Conservation (phyloP, 768 basidiomycete genomes). For the Lactifluus pinguis region DNA sequence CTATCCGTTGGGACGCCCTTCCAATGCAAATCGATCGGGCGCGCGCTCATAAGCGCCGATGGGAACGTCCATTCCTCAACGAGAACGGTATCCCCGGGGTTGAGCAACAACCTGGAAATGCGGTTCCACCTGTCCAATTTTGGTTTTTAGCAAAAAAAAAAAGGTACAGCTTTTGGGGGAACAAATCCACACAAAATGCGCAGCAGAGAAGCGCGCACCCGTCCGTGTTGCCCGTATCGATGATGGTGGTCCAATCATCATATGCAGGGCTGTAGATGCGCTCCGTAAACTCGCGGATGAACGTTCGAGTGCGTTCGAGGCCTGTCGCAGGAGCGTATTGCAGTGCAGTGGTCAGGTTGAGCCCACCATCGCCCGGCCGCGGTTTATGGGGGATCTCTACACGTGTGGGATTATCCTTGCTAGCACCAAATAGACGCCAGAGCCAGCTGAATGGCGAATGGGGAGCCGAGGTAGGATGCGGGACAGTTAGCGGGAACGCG, state of each 20-base stretch:
- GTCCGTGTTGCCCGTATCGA: conserved; percentile 66
- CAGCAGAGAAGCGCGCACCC: conserved; percentile 26
- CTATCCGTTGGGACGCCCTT: conserved; percentile 61
- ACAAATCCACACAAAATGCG: no score
- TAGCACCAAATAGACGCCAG: conserved; percentile 42
- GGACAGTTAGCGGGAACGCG: conserved; percentile 35
- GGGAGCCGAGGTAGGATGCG: conserved; percentile 16
- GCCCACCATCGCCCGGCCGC: conserved; percentile 30
- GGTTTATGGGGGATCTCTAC: conserved; percentile 58
- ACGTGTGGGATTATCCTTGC: conserved; percentile 34
- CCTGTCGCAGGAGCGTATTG: conserved; percentile 59
- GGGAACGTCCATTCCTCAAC: conserved; percentile 74
- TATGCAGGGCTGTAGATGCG: conserved; percentile 53
- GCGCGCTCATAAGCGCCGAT: conserved; percentile 33
- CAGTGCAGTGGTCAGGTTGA: conserved; percentile 56
- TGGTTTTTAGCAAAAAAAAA: background rate
- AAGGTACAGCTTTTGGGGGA: background rate
- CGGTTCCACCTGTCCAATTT: conserved; percentile 40
- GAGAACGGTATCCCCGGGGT: conserved; percentile 52
- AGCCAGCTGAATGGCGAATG: conserved; percentile 44
- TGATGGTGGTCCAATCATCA: conserved; percentile 45
- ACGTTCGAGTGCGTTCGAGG: conserved; percentile 43
- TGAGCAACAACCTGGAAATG: conserved; percentile 49
- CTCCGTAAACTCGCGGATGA: conserved; percentile 48
- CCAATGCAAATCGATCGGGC: conserved; percentile 35